Percentiles rank a stretch among this genome's conserved stretches.
Conservation (phyloP, 176 grass and related monocot genomes). For the Luzula sylvatica region DNA sequence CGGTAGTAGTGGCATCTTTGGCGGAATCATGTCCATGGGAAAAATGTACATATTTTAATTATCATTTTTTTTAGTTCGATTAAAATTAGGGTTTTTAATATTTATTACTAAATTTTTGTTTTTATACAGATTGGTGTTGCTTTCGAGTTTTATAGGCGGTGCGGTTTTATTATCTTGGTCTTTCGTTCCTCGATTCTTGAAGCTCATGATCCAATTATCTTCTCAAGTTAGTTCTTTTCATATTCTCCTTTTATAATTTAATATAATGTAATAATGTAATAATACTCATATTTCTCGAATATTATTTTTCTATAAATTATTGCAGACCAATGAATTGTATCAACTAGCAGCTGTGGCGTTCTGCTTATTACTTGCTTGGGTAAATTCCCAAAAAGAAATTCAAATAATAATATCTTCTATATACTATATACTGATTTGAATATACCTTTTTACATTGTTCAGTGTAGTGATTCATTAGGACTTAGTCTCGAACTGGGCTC, state of each 20-base stretch:
- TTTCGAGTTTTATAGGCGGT: constrained; percentile 70
- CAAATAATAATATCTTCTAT: not conserved
- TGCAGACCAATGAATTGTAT: constrained; percentile 99
- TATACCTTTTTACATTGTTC: constrained; percentile 30
- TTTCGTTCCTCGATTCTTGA: constrained; percentile 90
- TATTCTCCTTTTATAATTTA: constrained; percentile 17
- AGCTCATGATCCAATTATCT: constrained; percentile 94
- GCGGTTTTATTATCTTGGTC: constrained; percentile 92
- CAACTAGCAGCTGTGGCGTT: constrained; percentile 90
- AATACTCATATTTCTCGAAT: not conserved
- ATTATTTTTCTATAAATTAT: constrained; percentile 19
- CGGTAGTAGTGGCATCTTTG: constrained; percentile 72
- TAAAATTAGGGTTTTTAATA: too few species aligned
- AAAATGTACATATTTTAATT: constrained; percentile 56
- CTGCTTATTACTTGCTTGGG: constrained; percentile 92
- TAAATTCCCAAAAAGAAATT: constrained; percentile 32
- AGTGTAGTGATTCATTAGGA: constrained; percentile 96
- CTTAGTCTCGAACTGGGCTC: constrained; percentile 97
- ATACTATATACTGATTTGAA: not conserved
- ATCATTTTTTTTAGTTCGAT: too few species aligned
- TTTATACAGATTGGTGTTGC: constrained; percentile 69
- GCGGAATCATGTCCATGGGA: constrained; percentile 85
- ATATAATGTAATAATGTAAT: too few species aligned
- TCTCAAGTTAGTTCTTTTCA: constrained; percentile 67
- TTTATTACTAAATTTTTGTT: constrained; percentile 23